A percentile compares a stretch with the other conserved stretches of the same genome.
These are phyloP conservation scores for Ustilago nuda DNA, from an alignment of 1,284 basidiomycete genomes.

Conservation along the genomic window DNA sequence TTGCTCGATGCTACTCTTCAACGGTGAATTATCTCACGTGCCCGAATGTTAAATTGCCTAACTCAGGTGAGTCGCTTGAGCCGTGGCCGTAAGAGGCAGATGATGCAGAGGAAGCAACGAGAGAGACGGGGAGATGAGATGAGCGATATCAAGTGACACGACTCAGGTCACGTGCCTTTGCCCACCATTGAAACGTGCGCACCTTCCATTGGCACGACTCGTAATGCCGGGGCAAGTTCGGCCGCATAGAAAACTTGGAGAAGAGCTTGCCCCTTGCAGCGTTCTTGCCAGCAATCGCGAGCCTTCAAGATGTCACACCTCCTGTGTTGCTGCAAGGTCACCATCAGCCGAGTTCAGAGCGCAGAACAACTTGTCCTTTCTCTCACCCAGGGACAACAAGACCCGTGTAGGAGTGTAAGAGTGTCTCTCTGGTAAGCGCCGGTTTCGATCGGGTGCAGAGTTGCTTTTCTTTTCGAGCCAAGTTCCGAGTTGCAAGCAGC, in stretches of 20 bases:
- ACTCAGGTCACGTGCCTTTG: too few species aligned
- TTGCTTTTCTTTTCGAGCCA: not conserved
- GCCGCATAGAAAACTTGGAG: not conserved
- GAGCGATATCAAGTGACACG: too few species aligned
- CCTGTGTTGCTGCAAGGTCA: slow-evolving; percentile 1
- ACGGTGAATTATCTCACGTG: too few species aligned
- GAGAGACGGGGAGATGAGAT: too few species aligned
- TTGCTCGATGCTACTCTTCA: not conserved
- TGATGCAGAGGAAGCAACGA: too few species aligned
- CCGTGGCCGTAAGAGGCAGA: too few species aligned
- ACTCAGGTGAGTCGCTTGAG: too few species aligned
- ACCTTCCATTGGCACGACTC: too few species aligned
- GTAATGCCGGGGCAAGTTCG: not conserved
- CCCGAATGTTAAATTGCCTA: too few species aligned
- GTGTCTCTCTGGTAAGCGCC: not conserved
- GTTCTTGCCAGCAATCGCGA: slow-evolving; percentile 7
- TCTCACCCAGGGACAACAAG: not conserved
- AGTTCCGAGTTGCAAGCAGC: slow-evolving; percentile 6
- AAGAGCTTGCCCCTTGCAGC: slow-evolving; percentile 5
- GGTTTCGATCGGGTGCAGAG: not conserved
- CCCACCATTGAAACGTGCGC: too few species aligned
- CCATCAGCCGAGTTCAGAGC: slow-evolving; percentile 7
- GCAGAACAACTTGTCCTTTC: slow-evolving; percentile 2
- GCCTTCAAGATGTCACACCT: not conserved
- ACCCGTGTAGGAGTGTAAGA: not conserved